Conservation (phyloP, 441 rosid species). For the Arabidopsis lyrata region DNA sequence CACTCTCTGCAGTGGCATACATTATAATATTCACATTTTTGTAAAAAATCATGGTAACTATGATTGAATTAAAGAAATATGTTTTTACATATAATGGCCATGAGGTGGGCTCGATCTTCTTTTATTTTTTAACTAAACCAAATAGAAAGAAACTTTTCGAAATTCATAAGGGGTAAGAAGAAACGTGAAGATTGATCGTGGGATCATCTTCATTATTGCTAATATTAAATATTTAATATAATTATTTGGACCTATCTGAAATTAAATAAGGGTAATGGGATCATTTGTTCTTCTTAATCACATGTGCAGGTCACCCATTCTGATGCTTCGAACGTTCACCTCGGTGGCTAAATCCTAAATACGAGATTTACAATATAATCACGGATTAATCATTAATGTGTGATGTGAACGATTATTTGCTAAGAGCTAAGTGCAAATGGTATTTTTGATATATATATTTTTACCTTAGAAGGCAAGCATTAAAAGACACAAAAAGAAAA, state of each 20-base stretch:
- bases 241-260: constrained; percentile 41
- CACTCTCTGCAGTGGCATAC: constrained; percentile 38
- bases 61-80: neutral
- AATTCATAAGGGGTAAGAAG: constrained; percentile 28
- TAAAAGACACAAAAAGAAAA: constrained; percentile 39
- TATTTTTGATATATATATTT: neutral
- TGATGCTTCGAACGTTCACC: constrained; percentile 42
- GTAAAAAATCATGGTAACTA: constrained; percentile 21
- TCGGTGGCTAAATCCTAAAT: constrained; percentile 25
- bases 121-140: neutral
- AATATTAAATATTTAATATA: constrained; percentile 3
- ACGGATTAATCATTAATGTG: constrained; percentile 3
- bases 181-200: constrained; percentile 53
- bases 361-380: neutral
- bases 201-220: constrained; percentile 34
- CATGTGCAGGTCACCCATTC: constrained; percentile 43
- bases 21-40: constrained; percentile 6
- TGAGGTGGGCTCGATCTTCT: constrained; percentile 33
- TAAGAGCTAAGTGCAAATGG: neutral
- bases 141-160: constrained; percentile 33
- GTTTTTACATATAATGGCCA: constrained; percentile 25
- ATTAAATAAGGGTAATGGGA: constrained; percentile 18
- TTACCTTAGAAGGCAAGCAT: constrained; percentile 45
- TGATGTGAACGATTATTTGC: constrained; percentile 9
- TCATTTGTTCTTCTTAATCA: constrained; percentile 29